Evolutionary conservation across 306 rosid genomes (phyloP).

Genomic region (Prunus mira): DNA sequence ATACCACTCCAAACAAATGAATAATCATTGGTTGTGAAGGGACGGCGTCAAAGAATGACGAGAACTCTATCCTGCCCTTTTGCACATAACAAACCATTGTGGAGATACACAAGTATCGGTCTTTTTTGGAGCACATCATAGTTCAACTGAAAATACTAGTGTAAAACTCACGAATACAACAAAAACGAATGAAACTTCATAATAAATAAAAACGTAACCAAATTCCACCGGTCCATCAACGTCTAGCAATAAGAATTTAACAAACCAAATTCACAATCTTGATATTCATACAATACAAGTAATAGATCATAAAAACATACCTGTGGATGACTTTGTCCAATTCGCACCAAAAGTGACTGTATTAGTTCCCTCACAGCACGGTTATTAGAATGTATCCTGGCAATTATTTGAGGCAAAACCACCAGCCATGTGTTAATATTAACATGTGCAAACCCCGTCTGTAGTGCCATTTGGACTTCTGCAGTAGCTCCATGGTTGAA

Average conservation of each 20-base stretch:
- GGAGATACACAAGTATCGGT: neutral
- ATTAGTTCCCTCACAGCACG: slow-evolving; percentile 90
- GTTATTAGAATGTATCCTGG: slow-evolving; percentile 92
- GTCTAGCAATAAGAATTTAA: neutral
- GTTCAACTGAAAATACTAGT: too few species aligned
- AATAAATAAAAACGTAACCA: neutral
- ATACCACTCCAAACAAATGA: too few species aligned
- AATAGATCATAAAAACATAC: slow-evolving; percentile 37
- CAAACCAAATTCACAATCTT: neutral
- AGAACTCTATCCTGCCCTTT: neutral
- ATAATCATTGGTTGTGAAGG: neutral
- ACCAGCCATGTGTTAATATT: slow-evolving; percentile 98
- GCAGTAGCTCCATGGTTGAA: slow-evolving; percentile 86
- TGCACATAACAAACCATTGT: too few species aligned
- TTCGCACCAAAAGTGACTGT: slow-evolving; percentile 90
- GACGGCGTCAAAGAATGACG: neutral
- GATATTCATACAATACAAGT: neutral
- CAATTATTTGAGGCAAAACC: slow-evolving; percentile 95
- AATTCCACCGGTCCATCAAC: neutral
- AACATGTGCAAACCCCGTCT: slow-evolving; percentile 79
- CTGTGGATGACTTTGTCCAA: slow-evolving; percentile 98
- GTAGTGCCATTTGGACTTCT: slow-evolving; percentile 89
- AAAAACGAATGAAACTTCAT: neutral
- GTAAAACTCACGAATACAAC: neutral
- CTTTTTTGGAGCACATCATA: neutral